Percentiles rank a stretch among this genome's conserved stretches.
These are phyloP conservation scores for Salix brachista DNA, from an alignment of 345 rosid species.

Conservation along the genomic window DNA sequence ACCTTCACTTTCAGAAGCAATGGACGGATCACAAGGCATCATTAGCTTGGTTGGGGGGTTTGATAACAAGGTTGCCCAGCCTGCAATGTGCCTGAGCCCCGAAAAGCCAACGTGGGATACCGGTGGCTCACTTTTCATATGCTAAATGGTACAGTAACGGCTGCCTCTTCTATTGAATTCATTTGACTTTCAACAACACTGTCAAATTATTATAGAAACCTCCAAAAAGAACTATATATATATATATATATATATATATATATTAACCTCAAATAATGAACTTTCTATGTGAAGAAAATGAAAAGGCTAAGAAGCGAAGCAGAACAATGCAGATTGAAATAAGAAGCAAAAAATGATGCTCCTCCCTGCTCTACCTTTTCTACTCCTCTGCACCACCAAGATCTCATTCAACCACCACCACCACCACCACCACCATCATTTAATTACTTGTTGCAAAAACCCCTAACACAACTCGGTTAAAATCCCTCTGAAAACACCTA, in stretches of 20 bases:
- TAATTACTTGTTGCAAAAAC: no score
- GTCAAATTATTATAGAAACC: background rate
- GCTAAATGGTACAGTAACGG: no score
- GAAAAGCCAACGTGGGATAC: constrained; percentile 33
- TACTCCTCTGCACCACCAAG: no score
- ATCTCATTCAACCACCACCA: no score
- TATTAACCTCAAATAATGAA: background rate
- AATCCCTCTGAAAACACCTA: no score
- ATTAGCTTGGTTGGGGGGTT: constrained; percentile 12
- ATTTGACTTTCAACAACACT: constrained; percentile 2
- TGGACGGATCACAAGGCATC: constrained; percentile 6
- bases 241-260: constrained; percentile 9
- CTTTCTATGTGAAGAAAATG: background rate
- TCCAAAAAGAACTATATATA: constrained; percentile 3
- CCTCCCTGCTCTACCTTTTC: background rate
- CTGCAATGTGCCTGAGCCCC: constrained; percentile 25
- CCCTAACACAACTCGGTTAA: no score
- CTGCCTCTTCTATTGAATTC: constrained; percentile 32
- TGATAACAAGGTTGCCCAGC: constrained; percentile 23
- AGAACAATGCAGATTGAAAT: background rate
- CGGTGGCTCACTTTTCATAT: constrained; percentile 8
- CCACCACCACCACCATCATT: no score
- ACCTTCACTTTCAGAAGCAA: constrained; percentile 9
- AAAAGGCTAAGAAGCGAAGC: background rate
- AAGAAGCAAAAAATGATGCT: no score